Evolutionary conservation across 1,139 yeast species (phyloP).

Genomic region (Debaryomyces udenii): DNA sequence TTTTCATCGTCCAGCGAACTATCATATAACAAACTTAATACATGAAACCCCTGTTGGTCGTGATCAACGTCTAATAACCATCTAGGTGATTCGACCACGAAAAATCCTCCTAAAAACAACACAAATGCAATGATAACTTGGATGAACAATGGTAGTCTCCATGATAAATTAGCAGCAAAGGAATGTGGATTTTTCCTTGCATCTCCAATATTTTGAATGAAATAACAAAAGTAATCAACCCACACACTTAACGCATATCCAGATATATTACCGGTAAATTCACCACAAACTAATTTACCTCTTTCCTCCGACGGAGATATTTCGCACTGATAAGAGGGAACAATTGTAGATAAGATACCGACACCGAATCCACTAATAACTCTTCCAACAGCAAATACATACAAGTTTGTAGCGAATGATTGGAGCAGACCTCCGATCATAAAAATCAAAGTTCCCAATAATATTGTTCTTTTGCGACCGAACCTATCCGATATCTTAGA

Average conservation of each 20-base stretch:
- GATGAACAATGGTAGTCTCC: conserved; percentile 55
- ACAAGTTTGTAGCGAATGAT: conserved; percentile 45
- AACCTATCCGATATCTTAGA: conserved; percentile 48
- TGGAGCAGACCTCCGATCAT: conserved; percentile 56
- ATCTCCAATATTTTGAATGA: conserved; percentile 46
- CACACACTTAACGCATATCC: conserved; percentile 59
- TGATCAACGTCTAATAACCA: conserved; percentile 55
- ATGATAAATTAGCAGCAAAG: conserved; percentile 49
- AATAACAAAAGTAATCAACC: conserved; percentile 57
- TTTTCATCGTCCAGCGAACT: conserved; percentile 53
- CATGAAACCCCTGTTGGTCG: conserved; percentile 63
- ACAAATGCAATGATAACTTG: conserved; percentile 52
- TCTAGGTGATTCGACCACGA: conserved; percentile 58
- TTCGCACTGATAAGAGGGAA: conserved; percentile 59
- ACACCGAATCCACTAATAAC: conserved; percentile 57
- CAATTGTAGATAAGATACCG: conserved; percentile 55
- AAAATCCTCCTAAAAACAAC: conserved; percentile 53
- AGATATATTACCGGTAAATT: conserved; percentile 55
- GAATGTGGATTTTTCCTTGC: conserved; percentile 40
- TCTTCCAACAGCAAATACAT: conserved; percentile 50
- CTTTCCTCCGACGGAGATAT: conserved; percentile 58
- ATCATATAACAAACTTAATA: conserved; percentile 78
- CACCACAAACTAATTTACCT: conserved; percentile 57
- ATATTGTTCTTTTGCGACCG: conserved; percentile 53
- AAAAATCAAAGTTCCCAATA: conserved; percentile 51